Conservation (phyloP, 176 grass and related monocot genomes). For the Dendrocalamus sinicus region DNA sequence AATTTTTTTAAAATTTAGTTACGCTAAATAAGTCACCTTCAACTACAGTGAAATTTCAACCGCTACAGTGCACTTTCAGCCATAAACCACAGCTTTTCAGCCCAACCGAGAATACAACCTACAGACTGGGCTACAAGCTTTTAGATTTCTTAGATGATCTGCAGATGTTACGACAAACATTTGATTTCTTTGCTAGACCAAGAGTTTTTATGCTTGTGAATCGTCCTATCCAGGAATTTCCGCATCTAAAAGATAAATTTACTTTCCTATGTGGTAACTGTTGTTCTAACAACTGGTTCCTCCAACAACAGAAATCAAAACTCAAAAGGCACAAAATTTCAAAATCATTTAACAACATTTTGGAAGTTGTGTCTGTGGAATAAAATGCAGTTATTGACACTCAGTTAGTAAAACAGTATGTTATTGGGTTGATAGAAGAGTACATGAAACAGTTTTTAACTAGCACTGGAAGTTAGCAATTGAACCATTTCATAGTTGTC, state of each 20-base stretch:
- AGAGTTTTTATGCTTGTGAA: neutral
- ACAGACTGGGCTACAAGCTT: neutral
- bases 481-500: neutral
- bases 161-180: neutral
- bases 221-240: conserved; percentile 5
- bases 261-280: neutral
- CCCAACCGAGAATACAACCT: too few relatives aligned
- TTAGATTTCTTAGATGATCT: neutral
- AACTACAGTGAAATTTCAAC: too few relatives aligned
- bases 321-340: neutral
- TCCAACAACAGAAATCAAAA: neutral
- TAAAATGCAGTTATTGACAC: neutral
- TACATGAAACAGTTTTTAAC: neutral
- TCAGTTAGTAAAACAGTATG: neutral
- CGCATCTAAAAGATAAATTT: neutral
- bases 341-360: neutral
- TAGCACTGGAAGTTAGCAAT: conserved; percentile 16
- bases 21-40: too few relatives aligned
- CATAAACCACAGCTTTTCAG: too few relatives aligned
- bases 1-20: too few relatives aligned
- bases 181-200: conserved; percentile 12
- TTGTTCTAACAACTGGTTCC: neutral
- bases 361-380: neutral
- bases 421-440: neutral
- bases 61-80: too few relatives aligned